Evolutionary conservation across 352 stramenopile genomes (phyloP), one percentile per base, ranked within the genome.

Genomic region (Pythium vanterpoolii): DNA sequence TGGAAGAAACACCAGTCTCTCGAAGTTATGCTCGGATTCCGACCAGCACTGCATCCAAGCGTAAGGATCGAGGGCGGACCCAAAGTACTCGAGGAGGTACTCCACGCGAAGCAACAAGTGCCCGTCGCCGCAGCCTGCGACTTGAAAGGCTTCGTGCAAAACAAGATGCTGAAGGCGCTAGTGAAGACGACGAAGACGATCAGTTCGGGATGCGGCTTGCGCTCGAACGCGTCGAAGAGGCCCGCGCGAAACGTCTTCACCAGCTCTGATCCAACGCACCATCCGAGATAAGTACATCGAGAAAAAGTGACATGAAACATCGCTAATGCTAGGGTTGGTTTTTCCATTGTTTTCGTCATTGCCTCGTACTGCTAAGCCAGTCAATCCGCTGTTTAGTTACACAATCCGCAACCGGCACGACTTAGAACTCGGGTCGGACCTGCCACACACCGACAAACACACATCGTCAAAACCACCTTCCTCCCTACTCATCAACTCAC

Each of bases 161-260:
- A 5, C 27, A 34, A 31, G 40, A 65, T 5, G 42, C 56, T 14
- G 36, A 62, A 8, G 58, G 28, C 5, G 56, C 48, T 23, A 14
- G 16, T n/a, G 34, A 42, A 24, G 33, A 52, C 7, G 55, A 53
- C 36, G 46, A 39, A n/a, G 56, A 55, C 18, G 50, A 69, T 14
- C 36, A 40, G 26, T 56, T 46, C 6, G 64, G 67, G 7, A 66
- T 89, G 23, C 49, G 53, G 8, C 48, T 66, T 11, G 68, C 73
- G 4, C 66, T 86, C 3, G 40, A 68, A 14, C 65, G 63, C 13
- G 80, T 89, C 27, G 56, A 86, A 64, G 55, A 60, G 54, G 68
- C 76, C 23, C 67, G 77, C 16, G 68, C 73, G 18, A 87, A 85
- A 54, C 74, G 75, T 50, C 72, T 62, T 43, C 71, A 46, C 13